Percentiles rank a stretch among this genome's conserved stretches.
phyloP scores from a whole-genome alignment of 148 eudicot species.

The Silene latifolia region DNA sequence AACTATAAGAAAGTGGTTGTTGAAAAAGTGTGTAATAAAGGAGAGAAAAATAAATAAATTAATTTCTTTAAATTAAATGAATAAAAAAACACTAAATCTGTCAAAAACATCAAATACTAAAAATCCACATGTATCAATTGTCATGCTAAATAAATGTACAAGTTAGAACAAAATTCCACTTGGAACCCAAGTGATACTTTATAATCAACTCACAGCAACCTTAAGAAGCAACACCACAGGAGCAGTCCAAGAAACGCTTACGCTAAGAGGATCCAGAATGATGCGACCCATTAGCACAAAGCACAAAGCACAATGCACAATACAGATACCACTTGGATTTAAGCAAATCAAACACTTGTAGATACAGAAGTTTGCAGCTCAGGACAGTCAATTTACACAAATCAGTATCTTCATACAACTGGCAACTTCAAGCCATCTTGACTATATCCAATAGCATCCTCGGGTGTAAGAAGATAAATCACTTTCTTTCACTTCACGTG shows the following conservation, averaged over 20 bases:
- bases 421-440: background rate
- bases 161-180: background rate
- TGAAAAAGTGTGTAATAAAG: no score
- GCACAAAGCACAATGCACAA: no score
- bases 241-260: background rate
- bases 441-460: background rate
- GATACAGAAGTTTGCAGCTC: background rate
- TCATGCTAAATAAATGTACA: background rate
- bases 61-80: no score
- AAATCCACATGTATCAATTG: background rate
- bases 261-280: background rate
- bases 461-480: background rate
- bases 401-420: background rate
- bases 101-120: no score
- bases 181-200: background rate
- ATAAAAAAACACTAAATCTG: no score
- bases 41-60: no score
- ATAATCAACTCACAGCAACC: background rate
- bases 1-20: no score
- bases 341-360: background rate
- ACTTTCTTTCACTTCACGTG: slow-evolving; percentile 44
- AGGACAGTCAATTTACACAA: background rate
- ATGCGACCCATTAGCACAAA: background rate
- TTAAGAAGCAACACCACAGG: background rate
- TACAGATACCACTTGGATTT: background rate